These are phyloP conservation scores for Sordariomycetes sp. DNA, from an alignment of 2,329 filamentous ascomycete species.

Conservation along the genomic window DNA sequence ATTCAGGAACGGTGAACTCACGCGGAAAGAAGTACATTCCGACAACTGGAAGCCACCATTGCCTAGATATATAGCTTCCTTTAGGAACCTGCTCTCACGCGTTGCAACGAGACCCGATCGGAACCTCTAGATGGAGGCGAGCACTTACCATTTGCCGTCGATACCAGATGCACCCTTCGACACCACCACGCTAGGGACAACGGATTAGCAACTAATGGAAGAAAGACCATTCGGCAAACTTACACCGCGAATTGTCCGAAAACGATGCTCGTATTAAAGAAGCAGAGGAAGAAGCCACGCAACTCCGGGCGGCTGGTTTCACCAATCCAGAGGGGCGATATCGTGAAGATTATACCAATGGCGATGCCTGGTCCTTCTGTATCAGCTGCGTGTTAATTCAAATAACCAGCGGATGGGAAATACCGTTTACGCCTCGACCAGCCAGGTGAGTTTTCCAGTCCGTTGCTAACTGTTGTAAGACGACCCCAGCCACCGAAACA, in stretches of 20 bases:
- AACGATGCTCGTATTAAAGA: conserved; percentile 25
- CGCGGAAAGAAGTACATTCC: neutral
- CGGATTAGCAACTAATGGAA: neutral
- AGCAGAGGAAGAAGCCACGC: conserved; percentile 23
- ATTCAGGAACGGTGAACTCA: neutral
- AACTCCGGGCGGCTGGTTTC: conserved; percentile 23
- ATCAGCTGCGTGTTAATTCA: neutral
- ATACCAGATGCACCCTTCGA: neutral
- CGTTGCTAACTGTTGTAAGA: conserved; percentile 16
- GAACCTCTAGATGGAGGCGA: no score
- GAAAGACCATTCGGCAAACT: neutral
- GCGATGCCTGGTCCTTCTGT: conserved; percentile 11
- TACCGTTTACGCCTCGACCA: conserved; percentile 14
- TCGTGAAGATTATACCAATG: conserved; percentile 23
- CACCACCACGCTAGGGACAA: neutral
- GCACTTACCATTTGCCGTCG: neutral
- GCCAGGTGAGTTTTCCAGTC: conserved; percentile 17
- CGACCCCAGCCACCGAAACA: conserved; percentile 15
- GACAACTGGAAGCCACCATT: conserved; percentile 36
- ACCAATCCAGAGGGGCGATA: conserved; percentile 25
- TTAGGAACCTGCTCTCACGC: no score
- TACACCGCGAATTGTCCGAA: conserved; percentile 17
- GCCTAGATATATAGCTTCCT: neutral
- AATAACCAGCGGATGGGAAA: neutral
- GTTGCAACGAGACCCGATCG: no score